Percentiles rank a stretch among this genome's conserved stretches.
phyloP scores from a whole-genome alignment of 495 filamentous ascomycete species.

The Penicillium egyptiacum region DNA sequence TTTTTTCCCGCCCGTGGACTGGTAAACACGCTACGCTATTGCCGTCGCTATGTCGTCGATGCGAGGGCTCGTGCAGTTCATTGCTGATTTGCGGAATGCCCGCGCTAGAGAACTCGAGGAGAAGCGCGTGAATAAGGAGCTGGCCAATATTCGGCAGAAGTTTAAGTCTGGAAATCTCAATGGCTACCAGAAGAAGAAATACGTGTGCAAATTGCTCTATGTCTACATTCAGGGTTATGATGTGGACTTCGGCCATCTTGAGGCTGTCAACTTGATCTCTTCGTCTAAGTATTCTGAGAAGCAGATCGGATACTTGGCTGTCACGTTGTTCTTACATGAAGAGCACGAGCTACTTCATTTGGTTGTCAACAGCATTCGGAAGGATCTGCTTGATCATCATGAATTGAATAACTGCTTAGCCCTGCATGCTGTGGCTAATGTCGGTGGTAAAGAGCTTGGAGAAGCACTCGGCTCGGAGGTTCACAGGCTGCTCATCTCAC shows the following conservation, averaged over 20 bases:
- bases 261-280: slow-evolving; percentile 96
- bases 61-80: slow-evolving; percentile 94
- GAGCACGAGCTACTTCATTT: slow-evolving; percentile 93
- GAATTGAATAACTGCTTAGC: slow-evolving; percentile 97
- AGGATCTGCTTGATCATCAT: slow-evolving; percentile 91
- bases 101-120: slow-evolving; percentile 94
- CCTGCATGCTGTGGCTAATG: slow-evolving; percentile 98
- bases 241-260: slow-evolving; percentile 97
- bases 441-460: slow-evolving; percentile 94
- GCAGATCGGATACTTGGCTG: slow-evolving; percentile 97
- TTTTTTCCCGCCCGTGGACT: background rate
- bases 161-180: slow-evolving; percentile 79
- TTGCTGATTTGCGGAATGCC: slow-evolving; percentile 94
- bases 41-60: slow-evolving; percentile 62
- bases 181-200: slow-evolving; percentile 99
- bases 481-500: slow-evolving; percentile 91
- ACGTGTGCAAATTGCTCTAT: slow-evolving; percentile 99
- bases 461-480: slow-evolving; percentile 92
- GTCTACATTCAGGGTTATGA: slow-evolving; percentile 99
- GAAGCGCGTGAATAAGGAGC: slow-evolving; percentile 98
- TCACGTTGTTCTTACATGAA: slow-evolving; percentile 96
- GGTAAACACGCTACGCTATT: background rate
- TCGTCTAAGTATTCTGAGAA: slow-evolving; percentile 98
- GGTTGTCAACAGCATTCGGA: slow-evolving; percentile 97
- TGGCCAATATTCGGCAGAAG: slow-evolving; percentile 89